Conservation (phyloP, 2,329 filamentous ascomycete genomes). For the Colletotrichum lupini region DNA sequence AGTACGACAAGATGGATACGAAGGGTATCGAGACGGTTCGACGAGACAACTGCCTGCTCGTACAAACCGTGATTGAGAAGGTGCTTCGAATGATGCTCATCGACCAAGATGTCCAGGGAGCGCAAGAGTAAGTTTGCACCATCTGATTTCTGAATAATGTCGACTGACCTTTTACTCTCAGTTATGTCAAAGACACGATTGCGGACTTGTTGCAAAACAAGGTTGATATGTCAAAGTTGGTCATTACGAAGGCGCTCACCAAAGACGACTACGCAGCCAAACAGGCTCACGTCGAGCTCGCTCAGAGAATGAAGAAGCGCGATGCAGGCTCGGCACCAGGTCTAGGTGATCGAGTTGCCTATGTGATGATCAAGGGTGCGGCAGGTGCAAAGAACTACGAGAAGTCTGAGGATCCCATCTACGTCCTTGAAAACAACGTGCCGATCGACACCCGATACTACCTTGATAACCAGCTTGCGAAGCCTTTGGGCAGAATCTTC, state of each 20-base stretch:
- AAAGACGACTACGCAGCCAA: constrained; percentile 92
- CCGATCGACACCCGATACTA: constrained; percentile 99
- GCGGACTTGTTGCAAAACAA: constrained; percentile 97
- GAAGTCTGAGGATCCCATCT: constrained; percentile 96
- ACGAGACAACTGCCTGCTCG: constrained; percentile 93
- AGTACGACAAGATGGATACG: constrained; percentile 99
- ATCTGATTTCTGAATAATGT: constrained; percentile 31
- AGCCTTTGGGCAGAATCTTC: constrained; percentile 94
- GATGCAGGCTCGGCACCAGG: constrained; percentile 93
- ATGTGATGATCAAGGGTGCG: constrained; percentile 95
- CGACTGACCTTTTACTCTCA: constrained; percentile 49
- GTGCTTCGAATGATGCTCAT: constrained; percentile 96
- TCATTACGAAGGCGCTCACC: constrained; percentile 96
- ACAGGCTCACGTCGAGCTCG: constrained; percentile 95
- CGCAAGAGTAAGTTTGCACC: constrained; percentile 81
- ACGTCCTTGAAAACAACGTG: constrained; percentile 95
- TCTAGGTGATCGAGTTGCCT: constrained; percentile 95
- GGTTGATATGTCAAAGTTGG: constrained; percentile 98
- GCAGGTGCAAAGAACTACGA: constrained; percentile 95
- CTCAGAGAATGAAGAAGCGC: constrained; percentile 95
- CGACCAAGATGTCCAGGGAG: constrained; percentile 87
- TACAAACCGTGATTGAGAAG: constrained; percentile 97
- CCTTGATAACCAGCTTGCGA: constrained; percentile 96
- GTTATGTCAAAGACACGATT: constrained; percentile 96
- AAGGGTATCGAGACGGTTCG: constrained; percentile 99